phyloP scores from a whole-genome alignment of 2,329 filamentous ascomycete genomes.

The Cordyceps cateniannulata region DNA sequence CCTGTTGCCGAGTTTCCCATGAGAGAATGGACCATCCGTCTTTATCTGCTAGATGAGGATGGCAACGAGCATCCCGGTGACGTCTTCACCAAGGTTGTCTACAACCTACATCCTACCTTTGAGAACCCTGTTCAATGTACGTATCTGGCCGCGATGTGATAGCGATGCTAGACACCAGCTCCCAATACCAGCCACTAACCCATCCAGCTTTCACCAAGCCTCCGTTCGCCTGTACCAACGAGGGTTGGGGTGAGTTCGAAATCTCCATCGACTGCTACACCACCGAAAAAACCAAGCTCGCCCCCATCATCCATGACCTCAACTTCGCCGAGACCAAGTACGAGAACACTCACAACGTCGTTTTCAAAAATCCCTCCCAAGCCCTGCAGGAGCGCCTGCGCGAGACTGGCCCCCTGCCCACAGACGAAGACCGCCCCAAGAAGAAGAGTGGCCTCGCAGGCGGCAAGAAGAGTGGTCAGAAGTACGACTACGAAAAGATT shows the following conservation, averaged over 20 bases:
- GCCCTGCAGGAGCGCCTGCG: slow-evolving; percentile 72
- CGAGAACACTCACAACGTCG: slow-evolving; percentile 72
- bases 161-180: not conserved
- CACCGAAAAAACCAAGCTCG: slow-evolving; percentile 79
- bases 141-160: slow-evolving; percentile 23
- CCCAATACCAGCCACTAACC: not conserved
- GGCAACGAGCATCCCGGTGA: slow-evolving; percentile 77
- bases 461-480: slow-evolving; percentile 71
- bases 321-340: slow-evolving; percentile 82
- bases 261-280: slow-evolving; percentile 80
- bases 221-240: slow-evolving; percentile 84
- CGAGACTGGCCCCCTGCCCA: slow-evolving; percentile 80
- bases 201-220: slow-evolving; percentile 64
- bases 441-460: slow-evolving; percentile 52
- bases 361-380: slow-evolving; percentile 89
- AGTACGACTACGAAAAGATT: slow-evolving; percentile 87
- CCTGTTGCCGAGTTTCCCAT: slow-evolving; percentile 85
- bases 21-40: slow-evolving; percentile 83
- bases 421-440: slow-evolving; percentile 54
- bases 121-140: slow-evolving; percentile 78
- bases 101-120: slow-evolving; percentile 92
- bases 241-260: slow-evolving; percentile 98
- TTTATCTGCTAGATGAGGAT: slow-evolving; percentile 78
- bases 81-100: slow-evolving; percentile 87
- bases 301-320: slow-evolving; percentile 72